Evolutionary conservation across 2,329 filamentous ascomycete genomes (phyloP), one percentile per base, ranked within the genome.

Genomic region (Aspergillus luchuensis): DNA sequence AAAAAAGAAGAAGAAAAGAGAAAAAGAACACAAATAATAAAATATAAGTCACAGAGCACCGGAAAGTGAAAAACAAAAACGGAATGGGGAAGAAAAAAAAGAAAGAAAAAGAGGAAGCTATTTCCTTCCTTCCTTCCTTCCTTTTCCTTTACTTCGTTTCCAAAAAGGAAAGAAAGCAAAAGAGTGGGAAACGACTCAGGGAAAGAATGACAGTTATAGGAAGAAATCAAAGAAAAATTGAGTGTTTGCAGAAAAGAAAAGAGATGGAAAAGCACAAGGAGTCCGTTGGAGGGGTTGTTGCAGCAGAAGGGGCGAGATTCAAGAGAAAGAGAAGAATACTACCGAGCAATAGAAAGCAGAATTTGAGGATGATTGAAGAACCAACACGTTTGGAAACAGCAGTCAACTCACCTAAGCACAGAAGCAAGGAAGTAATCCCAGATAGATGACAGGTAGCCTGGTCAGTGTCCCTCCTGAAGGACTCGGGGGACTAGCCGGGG

Each of bases 21-120:
- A 25, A 56, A 56, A 10, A 53, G 43, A 57, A 49, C 51, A 57
- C 60, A 59, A 49, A 53, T 52, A 60, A 64, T 43, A 64, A 41
- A 41, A 41, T 11, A 23, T 1, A 21, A 5, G 1, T 33, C 10
- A 43, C 39, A 43, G 11, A 33, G 30, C 15, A 43, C 39, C 3
- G 15, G 8, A 45, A 23, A 45, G 4, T 11, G 25, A 21, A 50
- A 50, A 49, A 38, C 11, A 19, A 28, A 6, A 38, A 13, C 21
- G 13, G 23, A 28, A 17, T 25, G 21, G 25, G 6, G 5, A 13
- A 23, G 15, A 15, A 5, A 11, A 48, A 5, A 28, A 28, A 28
- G 21, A 15, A 28, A 28, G 25, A 21, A 23, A 25, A 25, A 11
- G 10, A 30, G 33, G 33, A 36, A 36, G 33, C 11, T 36, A 36